Evolutionary conservation across 202 grass and related monocot genomes (phyloP).

Genomic region (Bolboschoenoplectus hybrid): DNA sequence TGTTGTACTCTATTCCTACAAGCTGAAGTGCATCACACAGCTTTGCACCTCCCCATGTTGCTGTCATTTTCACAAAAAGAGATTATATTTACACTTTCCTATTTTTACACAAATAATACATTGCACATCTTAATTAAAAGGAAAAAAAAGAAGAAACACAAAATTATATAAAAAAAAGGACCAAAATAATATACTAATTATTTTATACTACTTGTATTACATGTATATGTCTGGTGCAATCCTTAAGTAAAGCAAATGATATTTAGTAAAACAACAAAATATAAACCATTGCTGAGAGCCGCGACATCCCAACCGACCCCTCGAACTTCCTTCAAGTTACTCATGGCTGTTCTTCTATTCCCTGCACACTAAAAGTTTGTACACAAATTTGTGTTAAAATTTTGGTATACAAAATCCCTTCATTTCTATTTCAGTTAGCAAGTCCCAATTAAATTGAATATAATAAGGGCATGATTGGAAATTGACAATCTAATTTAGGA

Average conservation of each 20-base stretch:
- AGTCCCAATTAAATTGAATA: neutral
- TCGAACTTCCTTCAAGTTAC: constrained; percentile 37
- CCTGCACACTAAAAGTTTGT: constrained; percentile 45
- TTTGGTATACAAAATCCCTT: neutral
- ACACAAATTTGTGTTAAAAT: constrained; percentile 13
- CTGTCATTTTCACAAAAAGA: constrained; percentile 24
- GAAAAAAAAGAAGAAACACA: neutral
- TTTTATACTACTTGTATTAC: neutral
- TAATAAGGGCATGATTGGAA: neutral
- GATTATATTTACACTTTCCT: constrained; percentile 6
- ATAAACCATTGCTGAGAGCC: constrained; percentile 47
- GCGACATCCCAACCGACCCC: constrained; percentile 48
- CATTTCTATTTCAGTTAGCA: neutral
- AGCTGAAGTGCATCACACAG: constrained; percentile 50
- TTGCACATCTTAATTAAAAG: neutral
- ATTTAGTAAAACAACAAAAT: neutral
- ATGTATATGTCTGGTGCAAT: neutral
- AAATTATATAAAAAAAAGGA: neutral
- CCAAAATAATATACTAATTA: neutral
- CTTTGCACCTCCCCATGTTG: constrained; percentile 52
- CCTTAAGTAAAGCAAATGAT: neutral
- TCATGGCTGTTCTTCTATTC: constrained; percentile 52
- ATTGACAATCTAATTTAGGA: neutral
- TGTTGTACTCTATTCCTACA: constrained; percentile 44
- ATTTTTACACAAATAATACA: neutral